Evolutionary conservation across 768 basidiomycete species (phyloP).

Genomic region (Leccinellum rugosiceps): DNA sequence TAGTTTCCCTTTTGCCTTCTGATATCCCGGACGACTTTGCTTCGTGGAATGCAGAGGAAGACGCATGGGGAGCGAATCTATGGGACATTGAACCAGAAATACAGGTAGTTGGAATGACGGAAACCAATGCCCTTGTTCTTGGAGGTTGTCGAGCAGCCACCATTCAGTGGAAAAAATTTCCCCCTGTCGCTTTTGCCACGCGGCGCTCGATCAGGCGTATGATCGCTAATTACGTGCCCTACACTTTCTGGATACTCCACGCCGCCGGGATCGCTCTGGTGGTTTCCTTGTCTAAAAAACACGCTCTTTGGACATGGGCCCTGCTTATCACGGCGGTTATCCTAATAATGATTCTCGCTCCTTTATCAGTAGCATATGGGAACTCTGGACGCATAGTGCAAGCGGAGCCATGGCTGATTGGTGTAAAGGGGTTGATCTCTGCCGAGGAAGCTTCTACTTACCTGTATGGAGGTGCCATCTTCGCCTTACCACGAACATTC

Average conservation of each 20-base stretch:
- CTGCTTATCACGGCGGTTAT: neutral
- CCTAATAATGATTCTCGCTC: slow-evolving; percentile 14
- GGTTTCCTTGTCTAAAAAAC: no score
- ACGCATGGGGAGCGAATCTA: slow-evolving; percentile 13
- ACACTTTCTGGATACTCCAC: slow-evolving; percentile 6
- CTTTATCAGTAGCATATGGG: slow-evolving; percentile 12
- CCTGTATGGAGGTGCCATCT: slow-evolving; percentile 14
- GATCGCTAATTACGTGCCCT: slow-evolving; percentile 6
- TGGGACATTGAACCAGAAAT: slow-evolving; percentile 20
- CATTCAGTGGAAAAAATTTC: slow-evolving; percentile 27
- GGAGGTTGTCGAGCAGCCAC: slow-evolving; percentile 22
- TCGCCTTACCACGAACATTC: slow-evolving; percentile 3
- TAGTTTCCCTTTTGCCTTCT: slow-evolving; percentile 20
- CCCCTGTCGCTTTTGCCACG: slow-evolving; percentile 13
- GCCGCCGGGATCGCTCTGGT: neutral
- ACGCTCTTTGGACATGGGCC: neutral
- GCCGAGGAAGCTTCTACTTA: slow-evolving; percentile 15
- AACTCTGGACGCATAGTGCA: slow-evolving; percentile 13
- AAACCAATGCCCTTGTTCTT: slow-evolving; percentile 13
- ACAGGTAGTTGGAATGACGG: slow-evolving; percentile 20
- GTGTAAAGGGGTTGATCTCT: slow-evolving; percentile 26
- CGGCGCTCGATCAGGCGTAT: slow-evolving; percentile 12
- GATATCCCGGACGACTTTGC: neutral
- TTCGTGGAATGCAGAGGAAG: slow-evolving; percentile 23
- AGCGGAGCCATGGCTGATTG: slow-evolving; percentile 22